Percentiles rank a stretch among this genome's conserved stretches.
Evolutionary conservation across 805 yeast genomes (phyloP).

Genomic region (Teunomyces stri): DNA sequence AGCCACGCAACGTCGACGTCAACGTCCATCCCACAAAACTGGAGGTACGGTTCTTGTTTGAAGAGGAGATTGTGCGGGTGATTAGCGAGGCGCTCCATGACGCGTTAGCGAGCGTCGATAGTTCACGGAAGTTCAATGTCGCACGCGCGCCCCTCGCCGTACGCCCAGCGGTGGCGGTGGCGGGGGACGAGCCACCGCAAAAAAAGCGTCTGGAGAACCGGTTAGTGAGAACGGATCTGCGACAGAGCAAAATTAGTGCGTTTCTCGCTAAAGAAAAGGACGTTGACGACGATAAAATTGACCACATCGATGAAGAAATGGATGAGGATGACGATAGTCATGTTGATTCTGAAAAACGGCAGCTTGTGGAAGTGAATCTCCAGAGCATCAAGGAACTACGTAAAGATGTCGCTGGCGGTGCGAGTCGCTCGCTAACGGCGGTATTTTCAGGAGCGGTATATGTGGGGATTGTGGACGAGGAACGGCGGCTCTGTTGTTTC

Average conservation of each 20-base stretch:
- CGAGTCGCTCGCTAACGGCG: constrained; percentile 58
- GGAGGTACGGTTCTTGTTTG: constrained; percentile 82
- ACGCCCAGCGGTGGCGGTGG: not conserved
- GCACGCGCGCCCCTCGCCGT: not conserved
- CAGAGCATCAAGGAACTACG: constrained; percentile 60
- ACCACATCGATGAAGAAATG: not conserved
- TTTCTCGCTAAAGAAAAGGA: constrained; percentile 6
- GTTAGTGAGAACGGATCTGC: constrained; percentile 68
- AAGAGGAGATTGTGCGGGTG: constrained; percentile 76
- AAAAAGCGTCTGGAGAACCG: constrained; percentile 57
- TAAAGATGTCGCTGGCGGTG: constrained; percentile 42
- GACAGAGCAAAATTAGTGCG: constrained; percentile 44
- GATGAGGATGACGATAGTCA: not conserved
- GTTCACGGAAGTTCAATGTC: constrained; percentile 55
- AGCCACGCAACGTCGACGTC: constrained; percentile 77
- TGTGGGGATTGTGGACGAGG: constrained; percentile 79
- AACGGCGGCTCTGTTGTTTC: constrained; percentile 70
- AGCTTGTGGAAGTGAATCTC: constrained; percentile 44
- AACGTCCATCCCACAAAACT: constrained; percentile 95
- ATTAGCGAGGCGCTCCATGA: constrained; percentile 51
- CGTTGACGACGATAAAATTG: not conserved
- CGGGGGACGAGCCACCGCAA: constrained; percentile 14
- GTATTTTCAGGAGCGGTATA: constrained; percentile 67
- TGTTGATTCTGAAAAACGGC: not conserved
- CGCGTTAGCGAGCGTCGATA: constrained; percentile 55